Evolutionary conservation across 306 rosid genomes (phyloP).

Genomic region (Sphenostylis stenocarpa): DNA sequence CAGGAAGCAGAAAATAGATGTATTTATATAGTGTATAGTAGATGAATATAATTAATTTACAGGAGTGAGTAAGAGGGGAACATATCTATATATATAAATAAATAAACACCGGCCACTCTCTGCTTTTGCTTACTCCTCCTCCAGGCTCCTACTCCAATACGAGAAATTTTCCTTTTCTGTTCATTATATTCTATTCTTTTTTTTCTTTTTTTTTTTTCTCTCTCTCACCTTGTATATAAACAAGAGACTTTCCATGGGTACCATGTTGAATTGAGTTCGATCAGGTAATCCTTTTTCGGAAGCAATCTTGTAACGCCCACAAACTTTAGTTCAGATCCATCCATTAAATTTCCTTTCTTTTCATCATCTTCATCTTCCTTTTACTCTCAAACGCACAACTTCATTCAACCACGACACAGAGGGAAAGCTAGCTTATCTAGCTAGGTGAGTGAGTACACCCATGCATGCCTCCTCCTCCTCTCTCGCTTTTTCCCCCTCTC

Average conservation of each 20-base stretch:
- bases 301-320: background rate
- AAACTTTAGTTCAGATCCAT: too few relatives aligned
- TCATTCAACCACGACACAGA: too few relatives aligned
- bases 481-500: too few relatives aligned
- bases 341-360: background rate
- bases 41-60: too few relatives aligned
- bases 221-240: background rate
- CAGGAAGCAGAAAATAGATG: conserved; percentile 14
- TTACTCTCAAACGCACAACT: too few relatives aligned
- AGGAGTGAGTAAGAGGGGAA: background rate
- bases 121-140: background rate
- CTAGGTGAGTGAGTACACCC: background rate
- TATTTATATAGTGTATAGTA: too few relatives aligned
- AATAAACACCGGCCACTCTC: background rate
- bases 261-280: conserved; percentile 18
- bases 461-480: background rate
- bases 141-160: conserved; percentile 33
- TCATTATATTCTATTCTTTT: background rate
- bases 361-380: background rate
- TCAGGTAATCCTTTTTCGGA: background rate
- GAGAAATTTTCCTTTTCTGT: background rate
- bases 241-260: background rate
- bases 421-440: too few relatives aligned
- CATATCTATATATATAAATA: background rate
- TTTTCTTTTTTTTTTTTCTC: too few relatives aligned